These are phyloP conservation scores for Dujonia santamariae DNA, from an alignment of 1,139 yeast genomes.

Conservation along the genomic window DNA sequence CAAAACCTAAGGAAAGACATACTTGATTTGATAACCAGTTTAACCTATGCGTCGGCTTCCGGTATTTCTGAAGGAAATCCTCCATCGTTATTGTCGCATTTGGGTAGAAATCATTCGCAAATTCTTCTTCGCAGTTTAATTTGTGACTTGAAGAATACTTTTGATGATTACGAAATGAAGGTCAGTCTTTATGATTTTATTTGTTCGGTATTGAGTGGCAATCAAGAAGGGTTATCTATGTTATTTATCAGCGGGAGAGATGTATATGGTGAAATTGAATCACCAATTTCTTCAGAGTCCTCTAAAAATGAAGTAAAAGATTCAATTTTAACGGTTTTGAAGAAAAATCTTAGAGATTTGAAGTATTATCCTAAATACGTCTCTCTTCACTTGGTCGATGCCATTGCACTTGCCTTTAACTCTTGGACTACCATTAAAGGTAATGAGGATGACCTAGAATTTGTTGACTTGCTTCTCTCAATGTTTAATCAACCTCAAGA, in stretches of 20 bases:
- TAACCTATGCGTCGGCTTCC: slow-evolving; percentile 63
- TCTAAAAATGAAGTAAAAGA: no score
- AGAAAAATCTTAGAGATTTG: slow-evolving; percentile 52
- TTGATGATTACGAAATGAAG: slow-evolving; percentile 56
- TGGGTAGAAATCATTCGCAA: slow-evolving; percentile 64
- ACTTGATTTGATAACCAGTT: slow-evolving; percentile 55
- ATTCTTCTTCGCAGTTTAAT: slow-evolving; percentile 58
- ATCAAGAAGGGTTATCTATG: slow-evolving; percentile 85
- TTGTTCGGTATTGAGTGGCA: slow-evolving; percentile 70
- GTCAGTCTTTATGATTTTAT: slow-evolving; percentile 67
- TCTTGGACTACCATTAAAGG: slow-evolving; percentile 65
- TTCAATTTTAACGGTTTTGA: slow-evolving; percentile 34
- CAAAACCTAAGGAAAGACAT: slow-evolving; percentile 49
- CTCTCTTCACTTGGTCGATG: slow-evolving; percentile 58
- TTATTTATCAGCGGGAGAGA: slow-evolving; percentile 73
- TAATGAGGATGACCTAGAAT: slow-evolving; percentile 41
- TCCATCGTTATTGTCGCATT: slow-evolving; percentile 79
- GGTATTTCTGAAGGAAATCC: slow-evolving; percentile 31
- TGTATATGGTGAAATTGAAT: slow-evolving; percentile 37
- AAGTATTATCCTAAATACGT: slow-evolving; percentile 57
- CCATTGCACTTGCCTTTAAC: slow-evolving; percentile 62
- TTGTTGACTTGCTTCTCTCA: slow-evolving; percentile 49
- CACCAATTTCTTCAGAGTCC: neutral
- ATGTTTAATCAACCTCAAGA: slow-evolving; percentile 24
- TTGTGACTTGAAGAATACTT: slow-evolving; percentile 56